These are phyloP conservation scores for Lyophyllum shimeji DNA, from an alignment of 768 basidiomycete genomes.

Conservation along the genomic window DNA sequence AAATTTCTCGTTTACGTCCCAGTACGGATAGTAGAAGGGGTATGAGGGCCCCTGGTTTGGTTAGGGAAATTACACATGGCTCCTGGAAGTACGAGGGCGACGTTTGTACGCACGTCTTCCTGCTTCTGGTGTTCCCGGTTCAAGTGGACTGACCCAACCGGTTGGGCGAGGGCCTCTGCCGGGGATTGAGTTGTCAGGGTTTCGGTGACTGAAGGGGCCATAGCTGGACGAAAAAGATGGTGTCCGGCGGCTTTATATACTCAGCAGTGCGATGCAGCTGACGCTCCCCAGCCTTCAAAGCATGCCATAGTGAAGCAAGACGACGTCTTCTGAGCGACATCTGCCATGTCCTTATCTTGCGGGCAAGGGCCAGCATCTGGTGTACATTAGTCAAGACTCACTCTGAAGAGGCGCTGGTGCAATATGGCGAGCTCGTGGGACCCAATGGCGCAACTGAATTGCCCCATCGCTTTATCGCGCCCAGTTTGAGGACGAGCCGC, in stretches of 20 bases:
- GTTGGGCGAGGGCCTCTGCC: not conserved
- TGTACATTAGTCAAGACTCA: not conserved
- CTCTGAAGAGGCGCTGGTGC: not conserved
- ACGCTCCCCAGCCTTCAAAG: not conserved
- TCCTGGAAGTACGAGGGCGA: not conserved
- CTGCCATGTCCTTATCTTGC: not conserved
- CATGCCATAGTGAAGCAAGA: slow-evolving; percentile 9
- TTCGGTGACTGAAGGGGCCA: slow-evolving; percentile 5
- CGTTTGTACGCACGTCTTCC: not conserved
- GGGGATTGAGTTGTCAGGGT: not conserved
- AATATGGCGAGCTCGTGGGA: slow-evolving; percentile 4
- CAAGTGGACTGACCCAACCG: not conserved
- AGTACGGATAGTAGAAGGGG: slow-evolving; percentile 49
- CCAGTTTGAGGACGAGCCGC: not conserved
- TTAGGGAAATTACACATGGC: not conserved
- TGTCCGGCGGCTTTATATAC: not conserved
- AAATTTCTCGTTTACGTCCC: slow-evolving; percentile 48
- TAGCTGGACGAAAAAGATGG: not conserved
- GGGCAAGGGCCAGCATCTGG: not conserved
- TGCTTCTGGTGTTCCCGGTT: not conserved
- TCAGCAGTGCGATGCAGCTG: not conserved
- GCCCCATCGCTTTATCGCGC: no score
- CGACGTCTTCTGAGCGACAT: slow-evolving; percentile 6
- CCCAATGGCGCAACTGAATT: slow-evolving; percentile 4
- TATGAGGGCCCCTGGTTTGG: slow-evolving; percentile 38